Percentiles rank a stretch among this genome's conserved stretches.
Evolutionary conservation across 2,329 filamentous ascomycete species (phyloP).

Genomic region (Aspergillus transmontanensis): DNA sequence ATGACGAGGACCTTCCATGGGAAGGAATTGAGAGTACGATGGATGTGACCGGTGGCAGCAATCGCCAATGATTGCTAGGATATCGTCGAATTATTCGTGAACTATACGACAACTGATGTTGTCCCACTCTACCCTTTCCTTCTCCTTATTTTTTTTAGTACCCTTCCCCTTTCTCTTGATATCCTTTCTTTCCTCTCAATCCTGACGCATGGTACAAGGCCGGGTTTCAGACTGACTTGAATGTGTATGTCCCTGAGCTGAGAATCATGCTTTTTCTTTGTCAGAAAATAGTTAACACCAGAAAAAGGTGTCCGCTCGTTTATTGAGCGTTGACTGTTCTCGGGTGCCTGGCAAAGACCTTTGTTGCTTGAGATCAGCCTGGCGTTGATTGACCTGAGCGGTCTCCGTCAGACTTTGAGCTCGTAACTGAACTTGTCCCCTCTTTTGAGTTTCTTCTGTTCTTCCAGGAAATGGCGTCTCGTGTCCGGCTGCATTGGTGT

Average conservation of each 20-base stretch:
- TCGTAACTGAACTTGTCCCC: conserved; percentile 2
- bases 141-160: background rate
- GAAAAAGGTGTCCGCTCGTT: background rate
- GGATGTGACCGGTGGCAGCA: conserved; percentile 35
- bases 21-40: conserved; percentile 47
- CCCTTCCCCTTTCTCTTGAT: background rate
- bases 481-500: conserved; percentile 9
- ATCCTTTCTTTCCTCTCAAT: background rate
- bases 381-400: conserved; percentile 3
- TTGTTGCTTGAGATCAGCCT: conserved; percentile 11
- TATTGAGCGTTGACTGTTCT: background rate
- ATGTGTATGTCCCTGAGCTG: conserved; percentile 21
- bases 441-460: conserved; percentile 5
- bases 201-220: background rate
- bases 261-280: background rate
- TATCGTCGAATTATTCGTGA: background rate
- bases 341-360: background rate
- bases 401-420: conserved; percentile 7
- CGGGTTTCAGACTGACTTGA: conserved; percentile 22
- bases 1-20: conserved; percentile 46
- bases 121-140: background rate
- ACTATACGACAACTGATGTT: background rate
- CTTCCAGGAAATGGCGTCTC: conserved; percentile 1
- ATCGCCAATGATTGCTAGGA: conserved; percentile 9
- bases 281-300: too few species aligned